Evolutionary conservation across 345 rosid genomes (phyloP).

Genomic region (Eucalyptus melliodora): DNA sequence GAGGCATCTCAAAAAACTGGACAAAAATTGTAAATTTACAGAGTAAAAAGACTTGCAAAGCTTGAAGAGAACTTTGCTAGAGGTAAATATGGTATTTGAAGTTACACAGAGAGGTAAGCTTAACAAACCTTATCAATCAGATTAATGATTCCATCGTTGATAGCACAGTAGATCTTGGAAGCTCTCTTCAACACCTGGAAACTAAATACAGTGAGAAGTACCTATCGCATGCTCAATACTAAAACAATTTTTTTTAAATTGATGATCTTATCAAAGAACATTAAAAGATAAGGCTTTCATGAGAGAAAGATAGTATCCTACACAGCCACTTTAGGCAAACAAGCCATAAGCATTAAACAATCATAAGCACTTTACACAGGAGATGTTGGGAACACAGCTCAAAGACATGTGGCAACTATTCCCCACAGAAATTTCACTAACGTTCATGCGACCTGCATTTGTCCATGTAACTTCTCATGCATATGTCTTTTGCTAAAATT

Average conservation of each 20-base stretch:
- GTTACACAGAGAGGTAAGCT: not conserved
- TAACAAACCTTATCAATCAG: slow-evolving; percentile 84
- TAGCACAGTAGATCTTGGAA: slow-evolving; percentile 89
- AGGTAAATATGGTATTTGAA: not conserved
- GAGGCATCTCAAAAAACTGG: slow-evolving; percentile 99
- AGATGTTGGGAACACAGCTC: not conserved
- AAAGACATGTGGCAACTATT: not conserved
- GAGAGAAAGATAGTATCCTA: not conserved
- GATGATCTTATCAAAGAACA: not conserved
- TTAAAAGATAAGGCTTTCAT: not conserved
- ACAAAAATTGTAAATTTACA: not conserved
- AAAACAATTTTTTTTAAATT: not conserved
- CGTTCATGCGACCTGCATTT: not conserved
- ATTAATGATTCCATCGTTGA: slow-evolving; percentile 98
- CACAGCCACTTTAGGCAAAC: not conserved
- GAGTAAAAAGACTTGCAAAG: not conserved
- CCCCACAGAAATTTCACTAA: not conserved
- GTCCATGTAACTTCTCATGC: not conserved
- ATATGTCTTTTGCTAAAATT: not conserved
- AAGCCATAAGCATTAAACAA: not conserved
- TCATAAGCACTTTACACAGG: not conserved
- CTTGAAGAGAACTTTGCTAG: not conserved
- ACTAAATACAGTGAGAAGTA: not conserved
- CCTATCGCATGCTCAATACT: not conserved
- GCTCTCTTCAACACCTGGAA: slow-evolving; percentile 94